phyloP scores from a whole-genome alignment of 768 basidiomycete species.

The Mycena pura region DNA sequence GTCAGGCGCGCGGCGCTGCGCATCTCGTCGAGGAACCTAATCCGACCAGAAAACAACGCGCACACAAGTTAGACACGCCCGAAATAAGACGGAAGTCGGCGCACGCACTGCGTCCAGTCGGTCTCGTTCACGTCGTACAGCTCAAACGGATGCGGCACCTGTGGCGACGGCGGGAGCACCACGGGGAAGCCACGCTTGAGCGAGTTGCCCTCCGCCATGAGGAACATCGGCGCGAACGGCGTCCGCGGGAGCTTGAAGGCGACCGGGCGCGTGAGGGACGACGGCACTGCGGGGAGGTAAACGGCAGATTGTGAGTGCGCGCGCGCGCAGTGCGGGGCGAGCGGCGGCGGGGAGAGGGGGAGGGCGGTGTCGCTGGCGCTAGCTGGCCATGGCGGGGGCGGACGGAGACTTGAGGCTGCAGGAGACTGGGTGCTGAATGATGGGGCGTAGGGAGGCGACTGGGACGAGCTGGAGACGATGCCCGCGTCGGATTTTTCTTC shows the following conservation, averaged over 20 bases:
- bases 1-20: constrained; percentile 42
- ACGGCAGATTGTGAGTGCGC: neutral
- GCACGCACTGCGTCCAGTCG: constrained; percentile 54
- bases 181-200: constrained; percentile 53
- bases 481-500: neutral
- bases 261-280: constrained; percentile 10
- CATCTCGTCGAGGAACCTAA: constrained; percentile 49
- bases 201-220: constrained; percentile 38
- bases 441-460: neutral
- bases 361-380: constrained; percentile 6
- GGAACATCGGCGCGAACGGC: constrained; percentile 40
- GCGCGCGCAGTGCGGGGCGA: neutral
- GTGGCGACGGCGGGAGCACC: constrained; percentile 46
- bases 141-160: constrained; percentile 55
- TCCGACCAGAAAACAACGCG: neutral
- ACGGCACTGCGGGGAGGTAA: neutral
- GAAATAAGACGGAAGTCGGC: neutral
- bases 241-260: neutral
- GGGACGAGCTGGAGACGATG: neutral
- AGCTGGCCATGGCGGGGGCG: neutral
- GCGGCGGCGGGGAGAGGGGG: neutral
- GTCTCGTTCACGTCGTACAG: constrained; percentile 55
- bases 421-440: neutral
- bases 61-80: neutral
- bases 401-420: neutral